A percentile compares a stretch with the other conserved stretches of the same genome.
phyloP scores from a whole-genome alignment of 345 rosid genomes.

The Cochlearia excelsa region DNA sequence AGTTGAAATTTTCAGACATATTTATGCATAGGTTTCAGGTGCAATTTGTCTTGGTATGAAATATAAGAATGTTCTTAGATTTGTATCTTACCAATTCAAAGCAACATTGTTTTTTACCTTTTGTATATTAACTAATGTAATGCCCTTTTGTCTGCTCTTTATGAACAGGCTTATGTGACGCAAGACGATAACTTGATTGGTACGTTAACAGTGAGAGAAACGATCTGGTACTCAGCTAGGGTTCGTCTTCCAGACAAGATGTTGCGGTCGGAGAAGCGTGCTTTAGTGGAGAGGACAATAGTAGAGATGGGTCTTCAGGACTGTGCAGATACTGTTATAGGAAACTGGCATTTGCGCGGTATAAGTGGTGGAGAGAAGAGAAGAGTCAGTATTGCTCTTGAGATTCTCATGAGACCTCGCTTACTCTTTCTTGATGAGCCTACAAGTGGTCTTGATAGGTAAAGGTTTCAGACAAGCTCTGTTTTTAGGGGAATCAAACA shows the following conservation, averaged over 20 bases:
- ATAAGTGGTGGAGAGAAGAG: slow-evolving; percentile 94
- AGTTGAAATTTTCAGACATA: slow-evolving; percentile 4
- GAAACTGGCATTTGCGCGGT: slow-evolving; percentile 95
- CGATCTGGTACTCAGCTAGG: slow-evolving; percentile 76
- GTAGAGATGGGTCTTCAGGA: slow-evolving; percentile 95
- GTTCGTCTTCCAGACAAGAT: slow-evolving; percentile 90
- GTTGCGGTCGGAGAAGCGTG: slow-evolving; percentile 74
- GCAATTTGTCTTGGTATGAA: slow-evolving; percentile 21
- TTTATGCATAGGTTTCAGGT: slow-evolving; percentile 18
- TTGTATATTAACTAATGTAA: background rate
- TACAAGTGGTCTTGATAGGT: slow-evolving; percentile 98
- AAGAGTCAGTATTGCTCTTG: slow-evolving; percentile 91
- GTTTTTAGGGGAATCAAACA: background rate
- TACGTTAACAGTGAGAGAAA: slow-evolving; percentile 89
- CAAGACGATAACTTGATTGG: slow-evolving; percentile 98
- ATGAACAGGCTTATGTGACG: slow-evolving; percentile 78
- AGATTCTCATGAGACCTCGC: slow-evolving; percentile 90
- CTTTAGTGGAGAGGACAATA: slow-evolving; percentile 77
- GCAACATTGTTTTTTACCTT: background rate
- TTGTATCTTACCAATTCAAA: slow-evolving; percentile 32
- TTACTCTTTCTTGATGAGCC: slow-evolving; percentile 95
- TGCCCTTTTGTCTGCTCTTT: background rate
- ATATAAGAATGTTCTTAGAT: slow-evolving; percentile 28
- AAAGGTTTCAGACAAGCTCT: slow-evolving; percentile 8
- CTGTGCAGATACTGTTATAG: slow-evolving; percentile 90